These are phyloP conservation scores for Penicillium glabrum DNA, from an alignment of 2,329 filamentous ascomycete species.

Conservation along the genomic window DNA sequence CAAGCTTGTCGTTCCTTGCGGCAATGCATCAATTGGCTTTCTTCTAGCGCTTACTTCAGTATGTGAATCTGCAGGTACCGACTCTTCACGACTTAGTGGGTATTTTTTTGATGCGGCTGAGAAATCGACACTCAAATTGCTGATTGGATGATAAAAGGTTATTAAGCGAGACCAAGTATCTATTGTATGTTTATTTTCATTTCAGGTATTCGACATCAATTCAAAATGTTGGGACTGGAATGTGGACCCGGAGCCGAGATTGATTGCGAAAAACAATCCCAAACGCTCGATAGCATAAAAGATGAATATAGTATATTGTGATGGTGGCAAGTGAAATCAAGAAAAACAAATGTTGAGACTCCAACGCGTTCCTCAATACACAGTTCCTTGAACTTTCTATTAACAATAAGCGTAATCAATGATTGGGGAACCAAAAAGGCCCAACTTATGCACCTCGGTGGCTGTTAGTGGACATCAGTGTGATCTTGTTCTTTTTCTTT, in stretches of 20 bases:
- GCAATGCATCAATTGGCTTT: conserved; percentile 1
- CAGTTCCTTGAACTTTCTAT: background rate
- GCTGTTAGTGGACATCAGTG: conserved; percentile 66
- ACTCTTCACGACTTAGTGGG: background rate
- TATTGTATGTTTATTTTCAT: conserved; percentile 12
- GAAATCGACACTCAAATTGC: background rate
- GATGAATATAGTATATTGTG: background rate
- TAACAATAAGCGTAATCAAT: background rate
- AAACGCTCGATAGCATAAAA: background rate
- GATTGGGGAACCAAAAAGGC: background rate
- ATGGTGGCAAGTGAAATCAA: background rate
- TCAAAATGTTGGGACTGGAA: conserved; percentile 18
- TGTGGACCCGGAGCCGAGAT: conserved; percentile 8
- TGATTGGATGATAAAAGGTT: background rate
- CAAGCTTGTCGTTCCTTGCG: conserved; percentile 15
- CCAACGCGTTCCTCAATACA: background rate
- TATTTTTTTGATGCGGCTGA: background rate
- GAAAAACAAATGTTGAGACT: background rate
- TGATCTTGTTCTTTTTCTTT: conserved; percentile 69
- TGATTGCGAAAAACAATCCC: conserved; percentile 1
- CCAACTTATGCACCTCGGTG: conserved; percentile 54
- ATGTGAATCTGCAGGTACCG: background rate
- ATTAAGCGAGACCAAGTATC: background rate
- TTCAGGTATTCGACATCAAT: conserved; percentile 8
- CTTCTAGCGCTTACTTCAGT: background rate